These are phyloP conservation scores for Eutrema heterophyllum DNA, from an alignment of 345 rosid genomes.

Conservation along the genomic window DNA sequence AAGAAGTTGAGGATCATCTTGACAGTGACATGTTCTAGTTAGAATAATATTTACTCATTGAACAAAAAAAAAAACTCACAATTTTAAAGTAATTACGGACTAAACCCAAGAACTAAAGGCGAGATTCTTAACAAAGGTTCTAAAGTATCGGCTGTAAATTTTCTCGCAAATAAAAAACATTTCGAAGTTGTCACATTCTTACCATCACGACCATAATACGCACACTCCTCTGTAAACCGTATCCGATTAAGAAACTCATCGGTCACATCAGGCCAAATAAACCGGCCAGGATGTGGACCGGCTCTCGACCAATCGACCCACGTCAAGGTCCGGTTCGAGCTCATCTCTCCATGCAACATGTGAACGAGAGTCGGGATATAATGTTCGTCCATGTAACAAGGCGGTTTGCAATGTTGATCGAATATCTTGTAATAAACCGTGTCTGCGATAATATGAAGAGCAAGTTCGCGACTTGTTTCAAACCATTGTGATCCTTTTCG, in stretches of 20 bases:
- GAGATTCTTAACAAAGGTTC: constrained; percentile 52
- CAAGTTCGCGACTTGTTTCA: constrained; percentile 52
- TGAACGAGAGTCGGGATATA: constrained; percentile 58
- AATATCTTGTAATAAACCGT: constrained; percentile 42
- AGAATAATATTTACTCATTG: too few relatives aligned
- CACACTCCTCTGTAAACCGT: constrained; percentile 40
- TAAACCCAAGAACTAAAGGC: constrained; percentile 49
- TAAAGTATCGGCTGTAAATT: constrained; percentile 46
- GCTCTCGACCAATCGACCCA: constrained; percentile 69
- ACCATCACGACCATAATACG: constrained; percentile 36
- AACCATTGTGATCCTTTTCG: constrained; percentile 88
- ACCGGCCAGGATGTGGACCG: constrained; percentile 63
- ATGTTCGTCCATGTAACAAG: constrained; percentile 77
- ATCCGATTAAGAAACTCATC: constrained; percentile 50
- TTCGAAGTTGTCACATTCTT: constrained; percentile 3
- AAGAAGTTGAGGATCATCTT: too few relatives aligned
- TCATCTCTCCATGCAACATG: constrained; percentile 29
- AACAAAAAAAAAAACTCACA: too few relatives aligned
- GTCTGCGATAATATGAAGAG: constrained; percentile 42
- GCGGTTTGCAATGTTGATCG: constrained; percentile 35
- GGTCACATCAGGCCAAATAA: constrained; percentile 38
- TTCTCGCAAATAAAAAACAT: constrained; percentile 65
- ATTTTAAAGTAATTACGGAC: constrained; percentile 13
- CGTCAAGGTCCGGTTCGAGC: constrained; percentile 51
- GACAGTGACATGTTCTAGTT: too few relatives aligned